These are phyloP conservation scores for Ustilago shanxiensis DNA, from an alignment of 1,284 basidiomycete species.

Conservation along the genomic window DNA sequence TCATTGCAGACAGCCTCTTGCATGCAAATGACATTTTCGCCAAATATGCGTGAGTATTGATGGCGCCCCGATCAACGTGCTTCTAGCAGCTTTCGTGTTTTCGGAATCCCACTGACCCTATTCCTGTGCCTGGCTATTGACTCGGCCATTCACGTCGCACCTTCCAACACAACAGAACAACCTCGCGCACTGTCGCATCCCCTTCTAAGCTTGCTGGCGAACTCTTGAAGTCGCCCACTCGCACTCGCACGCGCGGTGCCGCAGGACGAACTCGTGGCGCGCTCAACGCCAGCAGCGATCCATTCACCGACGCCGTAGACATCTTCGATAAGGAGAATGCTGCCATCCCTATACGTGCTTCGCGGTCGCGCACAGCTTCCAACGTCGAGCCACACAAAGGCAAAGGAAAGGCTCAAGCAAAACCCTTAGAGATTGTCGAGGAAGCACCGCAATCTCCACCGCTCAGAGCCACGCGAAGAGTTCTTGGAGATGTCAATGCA, in stretches of 20 bases:
- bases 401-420: constrained; percentile 31
- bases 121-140: background rate
- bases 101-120: background rate
- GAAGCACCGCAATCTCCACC: constrained; percentile 10
- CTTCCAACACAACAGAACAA: constrained; percentile 29
- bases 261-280: constrained; percentile 20
- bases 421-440: constrained; percentile 13
- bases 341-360: constrained; percentile 24
- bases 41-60: constrained; percentile 46
- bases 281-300: constrained; percentile 11
- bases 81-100: background rate
- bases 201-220: constrained; percentile 57
- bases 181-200: constrained; percentile 33
- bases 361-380: constrained; percentile 27
- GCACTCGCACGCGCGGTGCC: constrained; percentile 34
- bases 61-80: background rate
- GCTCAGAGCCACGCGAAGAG: constrained; percentile 20
- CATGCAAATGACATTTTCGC: constrained; percentile 52
- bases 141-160: background rate
- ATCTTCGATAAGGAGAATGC: constrained; percentile 49
- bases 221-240: constrained; percentile 57
- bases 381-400: constrained; percentile 28
- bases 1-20: constrained; percentile 46
- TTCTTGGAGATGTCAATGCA: constrained; percentile 38
- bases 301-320: constrained; percentile 23